Evolutionary conservation across 805 yeast genomes (phyloP).

Genomic region (Candida verbasci): DNA sequence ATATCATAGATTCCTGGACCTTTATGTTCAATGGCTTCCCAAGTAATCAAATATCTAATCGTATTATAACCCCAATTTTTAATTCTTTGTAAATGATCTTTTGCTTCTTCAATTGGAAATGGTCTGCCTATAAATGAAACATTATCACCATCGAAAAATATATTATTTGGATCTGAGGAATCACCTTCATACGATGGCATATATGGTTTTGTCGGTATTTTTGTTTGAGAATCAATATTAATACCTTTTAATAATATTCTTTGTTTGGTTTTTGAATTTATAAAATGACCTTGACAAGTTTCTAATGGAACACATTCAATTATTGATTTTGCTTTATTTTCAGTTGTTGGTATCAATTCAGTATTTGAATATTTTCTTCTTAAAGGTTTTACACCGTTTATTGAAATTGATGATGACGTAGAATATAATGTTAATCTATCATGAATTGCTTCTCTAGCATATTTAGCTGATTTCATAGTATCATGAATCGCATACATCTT

Average conservation of each 20-base stretch:
- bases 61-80: constrained; percentile 80
- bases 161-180: constrained; percentile 29
- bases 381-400: constrained; percentile 25
- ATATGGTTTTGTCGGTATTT: constrained; percentile 59
- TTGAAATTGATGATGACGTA: constrained; percentile 20
- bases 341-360: constrained; percentile 12
- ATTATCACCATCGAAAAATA: constrained; percentile 65
- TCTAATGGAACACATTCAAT: constrained; percentile 19
- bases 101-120: constrained; percentile 70
- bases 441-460: constrained; percentile 26
- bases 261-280: constrained; percentile 49
- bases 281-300: constrained; percentile 47
- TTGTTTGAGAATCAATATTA: constrained; percentile 72
- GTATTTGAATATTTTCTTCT: constrained; percentile 17
- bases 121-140: constrained; percentile 86
- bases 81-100: constrained; percentile 61
- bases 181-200: constrained; percentile 40
- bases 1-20: constrained; percentile 85
- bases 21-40: constrained; percentile 90
- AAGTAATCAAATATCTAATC: constrained; percentile 70
- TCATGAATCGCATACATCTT: constrained; percentile 2
- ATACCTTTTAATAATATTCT: constrained; percentile 70
- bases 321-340: constrained; percentile 8
- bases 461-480: constrained; percentile 16
- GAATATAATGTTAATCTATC: constrained; percentile 29